Base-by-base conservation (phyloP, 164 flowering plant species). In the Stephania yunnanensis region DNA sequence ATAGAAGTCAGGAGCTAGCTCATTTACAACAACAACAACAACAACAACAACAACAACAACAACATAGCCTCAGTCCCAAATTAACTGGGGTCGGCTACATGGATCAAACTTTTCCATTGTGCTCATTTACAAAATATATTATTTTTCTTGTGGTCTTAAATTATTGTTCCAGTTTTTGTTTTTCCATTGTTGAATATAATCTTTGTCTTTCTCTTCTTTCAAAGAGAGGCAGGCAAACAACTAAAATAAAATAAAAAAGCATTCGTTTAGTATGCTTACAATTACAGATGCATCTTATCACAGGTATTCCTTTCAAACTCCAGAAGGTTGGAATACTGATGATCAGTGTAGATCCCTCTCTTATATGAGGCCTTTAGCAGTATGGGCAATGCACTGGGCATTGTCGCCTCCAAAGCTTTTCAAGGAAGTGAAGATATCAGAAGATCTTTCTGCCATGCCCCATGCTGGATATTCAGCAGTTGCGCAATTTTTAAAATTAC, bases 341-440 rank as follows among this genome's bases (percentile, higher is more conserved):
- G 98, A 84, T 25, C 79, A 86, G 73, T 94, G 82, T 69, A 75
- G 98, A 74, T 86, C 97, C 3, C 74, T 95, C 15, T 70, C 81
- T 74, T 95, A 95, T 73, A 95, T 92, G 98, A 86, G 97, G 11
- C 98, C 98, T 19, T 80, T 95, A 70, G 91, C 97, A 7, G 90
- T 95, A 75, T 95, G 98, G 98, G 93, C 91, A 72, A 95, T 95
- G 92, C 98, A 95, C 66, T 89, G 95, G 97, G 98, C 97, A 46
- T 72, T 95, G 73, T 75, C 94, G 6, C 77, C 75, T 8, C 86
- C 92, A 19, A 82, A 80, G 71, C 76, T 74, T 46, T 48, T 68
- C 20, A 74, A 73, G 61, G 77, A 76, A 46, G 85, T 82, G 69
- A 61, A 7, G 7, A 74, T 70, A 68, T 76, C 68, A 22, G 83